These are phyloP conservation scores for Tolypocladium guangdongense DNA, from an alignment of 2,329 filamentous ascomycete genomes.

Conservation along the genomic window DNA sequence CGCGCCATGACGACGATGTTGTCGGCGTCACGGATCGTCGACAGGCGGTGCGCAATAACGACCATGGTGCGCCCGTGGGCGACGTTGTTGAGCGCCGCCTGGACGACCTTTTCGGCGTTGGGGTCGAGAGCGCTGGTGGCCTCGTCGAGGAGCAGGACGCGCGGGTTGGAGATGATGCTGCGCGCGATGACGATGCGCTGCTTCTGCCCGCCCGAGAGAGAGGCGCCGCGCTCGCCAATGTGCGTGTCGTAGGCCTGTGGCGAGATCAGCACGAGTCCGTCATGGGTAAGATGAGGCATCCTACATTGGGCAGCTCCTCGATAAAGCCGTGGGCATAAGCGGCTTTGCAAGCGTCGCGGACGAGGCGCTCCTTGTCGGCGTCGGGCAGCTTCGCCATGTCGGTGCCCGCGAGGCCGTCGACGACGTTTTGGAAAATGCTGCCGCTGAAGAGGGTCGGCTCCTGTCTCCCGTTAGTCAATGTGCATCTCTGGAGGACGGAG, in stretches of 20 bases:
- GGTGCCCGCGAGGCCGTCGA: conserved; percentile 31
- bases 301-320: conserved; percentile 28
- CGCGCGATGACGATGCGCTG: conserved; percentile 58
- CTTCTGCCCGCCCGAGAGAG: conserved; percentile 55
- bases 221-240: conserved; percentile 54
- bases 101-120: conserved; percentile 38
- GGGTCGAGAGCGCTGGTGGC: conserved; percentile 50
- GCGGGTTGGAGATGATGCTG: conserved; percentile 52
- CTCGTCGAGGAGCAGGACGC: conserved; percentile 57
- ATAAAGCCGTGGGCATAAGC: conserved; percentile 45
- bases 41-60: conserved; percentile 51
- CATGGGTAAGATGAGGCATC: neutral
- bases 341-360: conserved; percentile 35
- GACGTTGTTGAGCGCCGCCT: conserved; percentile 41
- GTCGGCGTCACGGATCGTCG: conserved; percentile 49
- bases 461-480: conserved; percentile 13
- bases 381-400: conserved; percentile 24
- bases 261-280: neutral
- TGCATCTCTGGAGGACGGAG: neutral
- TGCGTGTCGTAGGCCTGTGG: conserved; percentile 43
- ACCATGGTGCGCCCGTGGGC: conserved; percentile 52
- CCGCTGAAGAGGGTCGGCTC: conserved; percentile 44
- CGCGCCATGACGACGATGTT: conserved; percentile 54
- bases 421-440: conserved; percentile 41
- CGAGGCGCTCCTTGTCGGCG: conserved; percentile 31